These are phyloP conservation scores for Tremella mesenterica DNA, from an alignment of 768 basidiomycete species.

Conservation along the genomic window DNA sequence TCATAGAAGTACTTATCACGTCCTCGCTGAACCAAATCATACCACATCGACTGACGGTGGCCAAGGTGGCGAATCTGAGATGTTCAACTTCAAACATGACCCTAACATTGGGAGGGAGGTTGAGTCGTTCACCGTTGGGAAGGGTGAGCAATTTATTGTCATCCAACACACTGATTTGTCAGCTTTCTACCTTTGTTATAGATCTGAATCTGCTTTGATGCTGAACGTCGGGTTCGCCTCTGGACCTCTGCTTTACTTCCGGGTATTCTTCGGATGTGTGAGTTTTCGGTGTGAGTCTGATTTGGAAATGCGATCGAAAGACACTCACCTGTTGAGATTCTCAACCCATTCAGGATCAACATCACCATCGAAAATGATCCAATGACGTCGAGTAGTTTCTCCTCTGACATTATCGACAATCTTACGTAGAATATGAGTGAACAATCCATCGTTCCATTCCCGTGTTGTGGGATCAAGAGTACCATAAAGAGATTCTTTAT, in stretches of 20 bases:
- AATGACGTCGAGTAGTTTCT: conserved; percentile 90
- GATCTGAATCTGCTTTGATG: too few relatives aligned
- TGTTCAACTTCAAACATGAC: conserved; percentile 99
- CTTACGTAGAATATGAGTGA: conserved; percentile 93
- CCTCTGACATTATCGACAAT: conserved; percentile 98
- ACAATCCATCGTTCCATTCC: conserved; percentile 98
- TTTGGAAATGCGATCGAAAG: not conserved
- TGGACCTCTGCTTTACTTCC: too few relatives aligned
- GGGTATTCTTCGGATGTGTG: too few relatives aligned
- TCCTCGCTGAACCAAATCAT: conserved; percentile 99
- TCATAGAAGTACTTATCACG: conserved; percentile 81
- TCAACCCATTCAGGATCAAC: conserved; percentile 99
- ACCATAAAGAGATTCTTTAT: conserved; percentile 95
- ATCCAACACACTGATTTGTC: conserved; percentile 70
- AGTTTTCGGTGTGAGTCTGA: too few relatives aligned
- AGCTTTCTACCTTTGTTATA: not conserved
- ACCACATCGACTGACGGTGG: conserved; percentile 98
- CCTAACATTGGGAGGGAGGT: conserved; percentile 88
- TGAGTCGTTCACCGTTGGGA: conserved; percentile 95
- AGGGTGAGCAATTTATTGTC: conserved; percentile 96
- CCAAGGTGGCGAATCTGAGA: conserved; percentile 88
- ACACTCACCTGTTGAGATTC: conserved; percentile 83
- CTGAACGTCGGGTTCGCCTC: too few relatives aligned
- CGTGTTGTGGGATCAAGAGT: conserved; percentile 93
- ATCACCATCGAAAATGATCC: conserved; percentile 99